Percentiles rank a stretch among this genome's conserved stretches.
These are phyloP conservation scores for Achaetomium macrosporum DNA, from an alignment of 2,329 filamentous ascomycete genomes.

Conservation along the genomic window DNA sequence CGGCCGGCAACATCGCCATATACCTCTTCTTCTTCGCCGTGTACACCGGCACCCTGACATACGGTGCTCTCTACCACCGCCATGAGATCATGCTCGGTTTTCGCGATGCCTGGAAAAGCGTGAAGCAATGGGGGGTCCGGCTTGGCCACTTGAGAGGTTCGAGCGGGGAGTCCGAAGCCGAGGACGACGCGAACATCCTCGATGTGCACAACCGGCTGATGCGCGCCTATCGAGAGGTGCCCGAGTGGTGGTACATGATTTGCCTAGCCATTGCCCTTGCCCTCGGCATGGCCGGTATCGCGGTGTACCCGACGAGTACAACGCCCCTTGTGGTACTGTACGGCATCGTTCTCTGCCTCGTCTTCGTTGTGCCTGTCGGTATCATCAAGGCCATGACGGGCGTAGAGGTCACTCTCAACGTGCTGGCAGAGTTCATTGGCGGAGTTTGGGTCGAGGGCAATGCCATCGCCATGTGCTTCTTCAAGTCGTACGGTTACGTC, in stretches of 20 bases:
- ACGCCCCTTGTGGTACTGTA: slow-evolving; percentile 46
- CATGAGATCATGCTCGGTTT: slow-evolving; percentile 35
- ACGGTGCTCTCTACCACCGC: slow-evolving; percentile 36
- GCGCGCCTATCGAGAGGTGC: slow-evolving; percentile 39
- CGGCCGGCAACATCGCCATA: slow-evolving; percentile 31
- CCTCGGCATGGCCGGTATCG: slow-evolving; percentile 33
- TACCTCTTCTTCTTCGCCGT: slow-evolving; percentile 39
- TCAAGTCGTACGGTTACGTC: slow-evolving; percentile 25
- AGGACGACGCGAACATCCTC: slow-evolving; percentile 18
- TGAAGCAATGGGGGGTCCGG: slow-evolving; percentile 18
- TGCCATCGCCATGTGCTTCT: slow-evolving; percentile 24
- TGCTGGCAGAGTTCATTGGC: slow-evolving; percentile 25
- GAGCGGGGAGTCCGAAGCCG: background rate
- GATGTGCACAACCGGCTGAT: slow-evolving; percentile 45
- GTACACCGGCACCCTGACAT: slow-evolving; percentile 36
- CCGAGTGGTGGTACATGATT: slow-evolving; percentile 43
- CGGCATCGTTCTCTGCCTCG: slow-evolving; percentile 39
- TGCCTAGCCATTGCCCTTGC: slow-evolving; percentile 28
- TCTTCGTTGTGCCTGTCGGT: slow-evolving; percentile 42
- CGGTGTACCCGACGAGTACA: slow-evolving; percentile 39
- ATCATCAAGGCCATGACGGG: slow-evolving; percentile 43
- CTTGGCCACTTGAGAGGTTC: background rate
- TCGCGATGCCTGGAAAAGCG: slow-evolving; percentile 29
- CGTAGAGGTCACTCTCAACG: slow-evolving; percentile 22
- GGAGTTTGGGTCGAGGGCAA: slow-evolving; percentile 24